Evolutionary conservation across 495 filamentous ascomycete species (phyloP).

Genomic region (Aspergillus sclerotiicarbonarius): DNA sequence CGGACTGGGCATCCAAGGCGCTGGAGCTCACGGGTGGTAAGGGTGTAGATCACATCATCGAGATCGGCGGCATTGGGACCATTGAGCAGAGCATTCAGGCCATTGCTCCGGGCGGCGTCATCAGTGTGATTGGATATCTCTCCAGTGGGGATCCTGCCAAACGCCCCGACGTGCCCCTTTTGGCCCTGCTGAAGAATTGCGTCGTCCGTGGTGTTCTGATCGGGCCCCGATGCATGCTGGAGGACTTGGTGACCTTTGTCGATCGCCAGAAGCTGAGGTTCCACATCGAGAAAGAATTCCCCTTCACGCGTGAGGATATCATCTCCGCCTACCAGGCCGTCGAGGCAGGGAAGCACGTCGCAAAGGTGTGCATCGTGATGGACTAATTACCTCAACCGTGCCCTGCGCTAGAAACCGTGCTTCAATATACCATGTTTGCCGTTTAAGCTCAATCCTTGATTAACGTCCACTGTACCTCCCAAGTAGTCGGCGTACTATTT

Average conservation of each 20-base stretch:
- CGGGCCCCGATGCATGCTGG: constrained; percentile 4
- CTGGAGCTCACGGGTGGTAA: constrained; percentile 27
- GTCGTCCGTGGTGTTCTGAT: neutral
- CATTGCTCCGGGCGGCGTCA: constrained; percentile 16
- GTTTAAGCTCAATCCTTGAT: too few species aligned
- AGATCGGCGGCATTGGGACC: constrained; percentile 16
- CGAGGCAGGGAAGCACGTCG: too few species aligned
- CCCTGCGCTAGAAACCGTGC: too few species aligned
- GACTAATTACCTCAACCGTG: too few species aligned
- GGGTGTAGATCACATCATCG: constrained; percentile 21
- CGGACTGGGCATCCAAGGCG: constrained; percentile 46
- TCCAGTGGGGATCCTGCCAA: neutral
- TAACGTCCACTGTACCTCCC: too few species aligned
- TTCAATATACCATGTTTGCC: too few species aligned
- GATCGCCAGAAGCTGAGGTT: too few species aligned
- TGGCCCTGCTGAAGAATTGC: neutral
- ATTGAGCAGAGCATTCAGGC: constrained; percentile 21
- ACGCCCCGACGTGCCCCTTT: neutral
- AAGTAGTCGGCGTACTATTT: too few species aligned
- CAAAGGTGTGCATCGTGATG: too few species aligned
- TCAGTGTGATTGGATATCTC: constrained; percentile 22
- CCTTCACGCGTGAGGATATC: too few species aligned
- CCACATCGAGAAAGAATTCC: too few species aligned
- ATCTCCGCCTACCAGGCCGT: too few species aligned
- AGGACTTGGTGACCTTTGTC: neutral